phyloP scores from a whole-genome alignment of 441 rosid species.

The Biscutella laevigata region DNA sequence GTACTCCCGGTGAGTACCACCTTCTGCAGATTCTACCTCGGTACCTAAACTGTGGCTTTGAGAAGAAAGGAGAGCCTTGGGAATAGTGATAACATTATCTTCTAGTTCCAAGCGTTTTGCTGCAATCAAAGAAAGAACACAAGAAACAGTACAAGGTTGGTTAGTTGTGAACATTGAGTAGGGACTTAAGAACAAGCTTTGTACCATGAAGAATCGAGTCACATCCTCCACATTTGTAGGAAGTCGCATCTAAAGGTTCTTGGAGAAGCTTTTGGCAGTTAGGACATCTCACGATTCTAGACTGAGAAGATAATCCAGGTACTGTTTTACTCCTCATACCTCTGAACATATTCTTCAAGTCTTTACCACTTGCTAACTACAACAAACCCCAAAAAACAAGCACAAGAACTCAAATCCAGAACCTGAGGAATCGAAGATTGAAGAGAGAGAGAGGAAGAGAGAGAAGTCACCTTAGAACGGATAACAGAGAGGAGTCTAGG shows the following conservation, averaged over 20 bases:
- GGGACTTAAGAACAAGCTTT: background rate
- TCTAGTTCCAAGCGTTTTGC: constrained; percentile 34
- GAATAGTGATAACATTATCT: constrained; percentile 23
- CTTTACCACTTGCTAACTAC: constrained; percentile 25
- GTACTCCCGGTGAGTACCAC: no score
- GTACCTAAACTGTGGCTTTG: constrained; percentile 26
- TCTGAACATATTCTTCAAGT: constrained; percentile 23
- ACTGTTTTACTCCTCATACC: constrained; percentile 30
- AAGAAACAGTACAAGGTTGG: constrained; percentile 1
- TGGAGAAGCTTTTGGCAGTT: constrained; percentile 56
- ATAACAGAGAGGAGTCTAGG: constrained; percentile 24
- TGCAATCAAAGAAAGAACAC: constrained; percentile 25
- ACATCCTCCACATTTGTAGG: constrained; percentile 69
- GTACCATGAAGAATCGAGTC: constrained; percentile 55
- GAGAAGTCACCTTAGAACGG: constrained; percentile 26
- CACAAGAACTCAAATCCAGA: constrained; percentile 7
- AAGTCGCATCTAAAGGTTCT: constrained; percentile 44
- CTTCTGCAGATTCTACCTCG: constrained; percentile 5
- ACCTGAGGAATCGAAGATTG: background rate
- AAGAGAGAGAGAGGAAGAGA: background rate
- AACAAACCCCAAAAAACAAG: background rate
- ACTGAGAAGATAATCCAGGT: constrained; percentile 30
- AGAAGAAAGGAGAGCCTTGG: constrained; percentile 25
- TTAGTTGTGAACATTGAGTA: background rate
- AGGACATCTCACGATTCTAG: constrained; percentile 78